Conservation (phyloP, 2,329 filamentous ascomycete genomes). For the Fusarium haematococcum region DNA sequence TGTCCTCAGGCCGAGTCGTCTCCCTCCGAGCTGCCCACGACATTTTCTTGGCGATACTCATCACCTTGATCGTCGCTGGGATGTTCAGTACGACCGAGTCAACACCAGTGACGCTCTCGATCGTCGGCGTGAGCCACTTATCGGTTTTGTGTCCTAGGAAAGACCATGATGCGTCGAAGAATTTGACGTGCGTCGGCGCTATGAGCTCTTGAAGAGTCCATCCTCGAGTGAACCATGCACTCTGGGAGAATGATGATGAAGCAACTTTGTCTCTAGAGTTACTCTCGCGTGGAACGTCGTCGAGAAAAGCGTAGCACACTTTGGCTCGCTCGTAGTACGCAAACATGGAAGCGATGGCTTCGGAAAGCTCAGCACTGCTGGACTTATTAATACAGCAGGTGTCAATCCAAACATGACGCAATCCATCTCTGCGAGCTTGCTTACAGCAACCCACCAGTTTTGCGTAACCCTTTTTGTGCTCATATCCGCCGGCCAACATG, state of each 20-base stretch:
- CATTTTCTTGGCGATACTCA: slow-evolving; percentile 12
- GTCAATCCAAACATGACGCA: neutral
- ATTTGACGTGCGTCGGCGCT: neutral
- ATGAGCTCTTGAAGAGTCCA: neutral
- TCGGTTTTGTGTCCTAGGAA: neutral
- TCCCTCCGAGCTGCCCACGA: neutral
- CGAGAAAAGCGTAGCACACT: neutral
- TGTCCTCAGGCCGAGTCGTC: neutral
- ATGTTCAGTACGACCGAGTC: neutral
- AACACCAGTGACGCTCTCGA: neutral
- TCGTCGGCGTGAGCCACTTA: too few species aligned
- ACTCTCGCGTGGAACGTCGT: neutral
- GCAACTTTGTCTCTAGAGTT: too few species aligned
- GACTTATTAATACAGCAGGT: neutral
- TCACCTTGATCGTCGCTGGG: neutral
- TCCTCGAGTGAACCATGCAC: neutral
- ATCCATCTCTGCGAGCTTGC: neutral
- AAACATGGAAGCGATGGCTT: neutral
- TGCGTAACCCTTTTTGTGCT: neutral
- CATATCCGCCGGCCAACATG: neutral
- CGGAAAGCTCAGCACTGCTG: neutral
- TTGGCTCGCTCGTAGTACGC: neutral
- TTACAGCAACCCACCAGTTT: neutral
- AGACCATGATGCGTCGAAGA: neutral
- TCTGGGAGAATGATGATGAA: neutral